Base-by-base conservation (phyloP, 2,329 filamentous ascomycete species). In the Akanthomyces uredinophilus region DNA sequence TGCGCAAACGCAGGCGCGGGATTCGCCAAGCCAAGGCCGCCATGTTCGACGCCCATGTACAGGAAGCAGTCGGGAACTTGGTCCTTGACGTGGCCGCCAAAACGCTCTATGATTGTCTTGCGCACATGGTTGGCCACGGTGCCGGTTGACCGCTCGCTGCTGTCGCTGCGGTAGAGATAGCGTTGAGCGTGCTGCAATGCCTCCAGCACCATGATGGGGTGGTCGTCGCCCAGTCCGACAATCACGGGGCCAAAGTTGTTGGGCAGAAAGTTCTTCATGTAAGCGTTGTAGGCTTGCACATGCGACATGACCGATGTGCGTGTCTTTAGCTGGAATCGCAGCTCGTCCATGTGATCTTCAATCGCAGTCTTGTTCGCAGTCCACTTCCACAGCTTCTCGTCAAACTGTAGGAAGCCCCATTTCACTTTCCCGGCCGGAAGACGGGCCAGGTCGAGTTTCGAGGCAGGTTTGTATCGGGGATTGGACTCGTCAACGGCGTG, bases 261-360 rank as follows among this genome's bases (percentile, higher is more conserved):
- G 57, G 74, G 74, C 68, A 87, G 85, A 70, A 86, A 87, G 1
- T 79, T 77, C 8, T 75, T 77, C 35, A 82, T 79, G 68, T 85
- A 86, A 44, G 77, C 80, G 66, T 87, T 87, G 78, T 83, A 87
- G 0, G 82, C 83, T 65, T 86, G 79, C 4, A 87, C 78, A 78
- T 82, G 87, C 29, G 80, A 75, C 64, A 87, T 83, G 7, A 87
- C 73, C 62, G 78, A 82, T 55, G 77, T 77, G 66, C 81, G 82
- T 29, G 79, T 76, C 2, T 73, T 70, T 22, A 87, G 79, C 66
- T 87, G 84, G 3, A 72, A 75, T 54, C 77, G 74, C 11, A 87
- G 77, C 68, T 87, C 83, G n/a, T 74, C 68, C 58, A 85, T 82
- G 66, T 87, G 85, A 29, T 75, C 70, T 62, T 84, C 78, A 3